These are phyloP conservation scores for Huntiella savannae DNA, from an alignment of 2,329 filamentous ascomycete species.

Conservation along the genomic window DNA sequence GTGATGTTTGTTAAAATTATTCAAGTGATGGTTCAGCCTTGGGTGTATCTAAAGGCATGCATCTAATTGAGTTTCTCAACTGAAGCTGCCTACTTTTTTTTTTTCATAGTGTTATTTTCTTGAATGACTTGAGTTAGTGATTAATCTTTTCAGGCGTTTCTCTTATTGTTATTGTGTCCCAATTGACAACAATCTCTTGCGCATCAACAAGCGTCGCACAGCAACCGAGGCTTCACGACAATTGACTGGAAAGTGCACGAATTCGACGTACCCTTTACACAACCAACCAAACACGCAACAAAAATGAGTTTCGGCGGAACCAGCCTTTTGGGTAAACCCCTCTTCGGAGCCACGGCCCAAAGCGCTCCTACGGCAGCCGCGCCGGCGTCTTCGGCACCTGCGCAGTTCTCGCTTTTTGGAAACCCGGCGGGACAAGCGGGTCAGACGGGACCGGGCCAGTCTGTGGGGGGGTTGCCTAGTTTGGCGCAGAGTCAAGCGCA, in stretches of 20 bases:
- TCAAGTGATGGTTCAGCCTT: no score
- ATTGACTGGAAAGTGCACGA: no score
- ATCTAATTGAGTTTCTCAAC: no score
- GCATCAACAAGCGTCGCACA: not conserved
- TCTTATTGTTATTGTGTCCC: not conserved
- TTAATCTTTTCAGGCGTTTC: no score
- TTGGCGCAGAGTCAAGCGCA: conserved; percentile 28
- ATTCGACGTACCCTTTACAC: no score
- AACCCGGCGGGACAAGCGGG: conserved; percentile 1
- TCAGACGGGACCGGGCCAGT: conserved; percentile 19
- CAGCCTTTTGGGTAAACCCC: conserved; percentile 7
- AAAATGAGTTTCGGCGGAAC: conserved; percentile 10
- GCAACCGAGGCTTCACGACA: not conserved
- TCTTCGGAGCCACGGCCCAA: conserved; percentile 19
- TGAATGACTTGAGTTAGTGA: no score
- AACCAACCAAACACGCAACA: not conserved
- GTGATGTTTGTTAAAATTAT: no score
- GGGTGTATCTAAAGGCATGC: no score
- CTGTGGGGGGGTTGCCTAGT: conserved; percentile 24
- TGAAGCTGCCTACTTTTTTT: no score
- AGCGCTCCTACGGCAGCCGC: conserved; percentile 23
- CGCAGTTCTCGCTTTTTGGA: conserved; percentile 11
- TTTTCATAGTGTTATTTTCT: no score
- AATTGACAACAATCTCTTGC: not conserved
- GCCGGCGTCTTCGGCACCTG: not conserved